These are phyloP conservation scores for Dicorynia guianensis DNA, from an alignment of 306 rosid genomes.

Conservation along the genomic window DNA sequence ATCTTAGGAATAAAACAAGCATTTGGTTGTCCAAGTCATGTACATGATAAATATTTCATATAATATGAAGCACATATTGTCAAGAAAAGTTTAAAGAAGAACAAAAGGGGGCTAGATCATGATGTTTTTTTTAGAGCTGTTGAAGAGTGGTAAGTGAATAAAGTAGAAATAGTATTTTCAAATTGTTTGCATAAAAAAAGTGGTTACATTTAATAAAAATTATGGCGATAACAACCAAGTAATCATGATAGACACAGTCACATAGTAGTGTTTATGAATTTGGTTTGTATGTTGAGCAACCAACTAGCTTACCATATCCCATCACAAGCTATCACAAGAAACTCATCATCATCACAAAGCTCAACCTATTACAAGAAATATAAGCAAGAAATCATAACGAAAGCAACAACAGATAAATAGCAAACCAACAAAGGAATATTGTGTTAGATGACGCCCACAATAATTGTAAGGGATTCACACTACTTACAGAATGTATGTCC, in stretches of 20 bases:
- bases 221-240: background rate
- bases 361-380: slow-evolving; percentile 63
- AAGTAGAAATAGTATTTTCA: background rate
- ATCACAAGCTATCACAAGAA: slow-evolving; percentile 94
- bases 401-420: background rate
- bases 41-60: background rate
- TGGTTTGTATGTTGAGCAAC: background rate
- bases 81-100: slow-evolving; percentile 8
- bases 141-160: background rate
- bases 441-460: slow-evolving; percentile 1
- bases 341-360: slow-evolving; percentile 89
- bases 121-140: background rate
- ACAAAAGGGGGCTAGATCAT: background rate
- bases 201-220: background rate
- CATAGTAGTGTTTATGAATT: background rate
- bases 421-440: background rate
- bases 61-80: background rate
- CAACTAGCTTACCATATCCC: slow-evolving; percentile 83
- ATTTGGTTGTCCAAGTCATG: background rate
- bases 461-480: slow-evolving; percentile 7
- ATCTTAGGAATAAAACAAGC: background rate
- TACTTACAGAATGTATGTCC: slow-evolving; percentile 74
- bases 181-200: no score
- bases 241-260: background rate
- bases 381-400: slow-evolving; percentile 4